Base-by-base conservation (phyloP, 805 yeast species). In the Yamadazyma olivae region DNA sequence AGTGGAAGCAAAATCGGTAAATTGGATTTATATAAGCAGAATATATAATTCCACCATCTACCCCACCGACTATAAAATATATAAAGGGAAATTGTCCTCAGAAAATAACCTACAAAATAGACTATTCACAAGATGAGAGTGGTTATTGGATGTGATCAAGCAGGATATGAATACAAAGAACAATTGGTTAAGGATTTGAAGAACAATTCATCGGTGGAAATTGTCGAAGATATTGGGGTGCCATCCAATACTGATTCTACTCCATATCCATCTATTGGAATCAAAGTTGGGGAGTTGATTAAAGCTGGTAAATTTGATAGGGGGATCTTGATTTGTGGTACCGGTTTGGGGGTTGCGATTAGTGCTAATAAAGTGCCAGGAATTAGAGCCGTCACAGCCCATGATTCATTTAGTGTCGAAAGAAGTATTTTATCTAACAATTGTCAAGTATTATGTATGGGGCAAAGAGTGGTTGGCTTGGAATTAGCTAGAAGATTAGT, bases 291-390 rank as follows among this genome's bases (percentile, higher is more conserved):
- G 4, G 73, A 69, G 39, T 45, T 53, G 41, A 63, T 70, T 13
- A 56, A 59, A 9, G 40, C 45, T 9, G 70, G 70, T 5, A 58
- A 67, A 37, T 71, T 69, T 8, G 74, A 70, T 39, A 50, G 76
- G 17, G 76, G 66, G 8, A 58, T 70, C 19, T 50, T 70, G 27
- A 61, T 70, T 43, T 70, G 75, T 46, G 75, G 75, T 3, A 70
- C 75, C 6, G 75, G 75, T 1, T 54, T 70, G 23, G 75, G 75
- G 1, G 74, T 70, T n/a, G 73, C 74, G 10, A 59, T 70, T 33
- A 53, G 68, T 25, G 75, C 75, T 10, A 70, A 70, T 51, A 70
- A 70, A 44, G 75, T 70, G 15, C 47, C 56, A 3, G 74, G 74
- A 8, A 67, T 70, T 36, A 52, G 75, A 30, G 75, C 75, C 1